These are phyloP conservation scores for Dysphania ambrosioides DNA, from an alignment of 148 eudicot genomes.

Conservation along the genomic window DNA sequence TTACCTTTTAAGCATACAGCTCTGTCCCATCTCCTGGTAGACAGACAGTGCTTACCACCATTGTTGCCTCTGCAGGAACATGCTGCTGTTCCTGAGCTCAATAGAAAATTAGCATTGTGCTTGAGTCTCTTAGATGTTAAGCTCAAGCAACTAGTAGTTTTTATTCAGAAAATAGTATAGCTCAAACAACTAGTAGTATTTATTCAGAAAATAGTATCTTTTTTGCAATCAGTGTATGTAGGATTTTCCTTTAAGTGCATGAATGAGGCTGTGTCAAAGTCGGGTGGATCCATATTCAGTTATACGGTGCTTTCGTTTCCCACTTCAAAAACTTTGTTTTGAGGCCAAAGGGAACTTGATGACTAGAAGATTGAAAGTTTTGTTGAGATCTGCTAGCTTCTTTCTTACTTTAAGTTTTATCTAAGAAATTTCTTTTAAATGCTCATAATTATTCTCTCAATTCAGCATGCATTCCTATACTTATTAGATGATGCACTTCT, in stretches of 20 bases:
- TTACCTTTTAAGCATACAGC: no score
- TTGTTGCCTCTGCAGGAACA: no score
- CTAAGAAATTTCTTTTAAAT: not conserved
- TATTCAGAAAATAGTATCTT: no score
- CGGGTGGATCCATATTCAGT: not conserved
- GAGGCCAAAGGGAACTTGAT: not conserved
- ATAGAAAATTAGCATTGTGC: no score
- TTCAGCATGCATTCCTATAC: not conserved
- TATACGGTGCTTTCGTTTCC: not conserved
- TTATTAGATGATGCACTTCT: not conserved
- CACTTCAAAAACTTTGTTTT: not conserved
- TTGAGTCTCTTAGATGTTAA: no score
- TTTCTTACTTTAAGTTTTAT: not conserved
- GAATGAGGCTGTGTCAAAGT: not conserved
- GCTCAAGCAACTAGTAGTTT: no score
- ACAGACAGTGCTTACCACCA: no score
- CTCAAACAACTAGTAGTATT: no score
- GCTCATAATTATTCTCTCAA: not conserved
- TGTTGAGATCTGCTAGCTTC: conserved; percentile 1
- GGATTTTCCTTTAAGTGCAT: not conserved
- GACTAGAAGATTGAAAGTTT: not conserved
- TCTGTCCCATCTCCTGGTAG: no score
- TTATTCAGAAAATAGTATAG: no score
- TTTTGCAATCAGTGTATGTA: not conserved
- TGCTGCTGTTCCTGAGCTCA: no score